Evolutionary conservation across 2,329 filamentous ascomycete species (phyloP), one percentile per base, ranked within the genome.

Genomic region (Orbilia blumenaviensis): DNA sequence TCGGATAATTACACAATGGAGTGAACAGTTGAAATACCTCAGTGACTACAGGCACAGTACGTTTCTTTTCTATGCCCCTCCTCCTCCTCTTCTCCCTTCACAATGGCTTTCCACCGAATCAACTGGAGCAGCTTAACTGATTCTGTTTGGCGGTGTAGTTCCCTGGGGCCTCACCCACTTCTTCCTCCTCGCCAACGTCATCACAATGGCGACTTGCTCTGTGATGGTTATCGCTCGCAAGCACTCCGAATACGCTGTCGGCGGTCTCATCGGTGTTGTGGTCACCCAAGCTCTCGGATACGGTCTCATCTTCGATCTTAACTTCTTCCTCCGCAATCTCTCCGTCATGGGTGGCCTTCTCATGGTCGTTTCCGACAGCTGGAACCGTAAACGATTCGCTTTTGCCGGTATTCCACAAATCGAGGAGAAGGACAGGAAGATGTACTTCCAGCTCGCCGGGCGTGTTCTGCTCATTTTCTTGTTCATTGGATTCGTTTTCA

Each of bases 381-480:
- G 94, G 93, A 93, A 97, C 78, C 91, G 94, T 85, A 98, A 98
- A 89, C 92, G 90, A 83, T 96, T 97, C 86, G 94, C 94, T 2
- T 97, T 97, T 78, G 95, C 95, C 54, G 95, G 95, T 54, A 88
- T 99, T 63, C 95, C 95, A 56, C 89, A 92, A 84, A 88, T 99
- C 63, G 95, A 98, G 83, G 95, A 99, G 87, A 98, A 98, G 89
- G 95, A 99, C 84, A 92, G 94, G 85, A 99, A 98, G 88, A 98
- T 98, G 94, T 99, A 99, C 87, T 96, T 99, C 85, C 95, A 98
- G 88, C 90, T 99, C 78, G 95, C 95, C 79, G 95, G 95, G 36
- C 91, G 95, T 80, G 92, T 99, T 36, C 87, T 99, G 79, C 87
- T 99, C 81, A 98, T 99, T 85, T 97, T 99, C 88, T 88, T 99